phyloP scores from a whole-genome alignment of 495 filamentous ascomycete species.

The Neurospora sp. region DNA sequence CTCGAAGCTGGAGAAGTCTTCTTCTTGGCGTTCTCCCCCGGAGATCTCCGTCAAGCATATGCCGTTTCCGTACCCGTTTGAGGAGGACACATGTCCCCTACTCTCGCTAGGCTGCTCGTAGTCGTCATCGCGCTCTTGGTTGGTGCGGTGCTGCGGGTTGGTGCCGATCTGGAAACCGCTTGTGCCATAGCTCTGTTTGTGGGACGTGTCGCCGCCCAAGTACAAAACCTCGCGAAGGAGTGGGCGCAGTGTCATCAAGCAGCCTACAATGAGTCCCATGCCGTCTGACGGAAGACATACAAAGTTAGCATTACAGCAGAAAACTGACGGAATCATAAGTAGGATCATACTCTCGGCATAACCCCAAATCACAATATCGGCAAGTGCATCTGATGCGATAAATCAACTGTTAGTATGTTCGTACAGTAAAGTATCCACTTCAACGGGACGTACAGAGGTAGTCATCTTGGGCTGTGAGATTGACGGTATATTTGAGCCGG shows the following conservation, averaged over 20 bases:
- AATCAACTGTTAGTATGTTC: neutral
- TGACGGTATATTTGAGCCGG: neutral
- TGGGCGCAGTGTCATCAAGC: neutral
- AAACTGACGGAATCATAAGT: neutral
- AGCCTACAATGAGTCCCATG: neutral
- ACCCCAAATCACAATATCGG: neutral
- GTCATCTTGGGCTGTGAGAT: neutral
- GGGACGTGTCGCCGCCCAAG: neutral
- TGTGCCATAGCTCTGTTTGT: neutral
- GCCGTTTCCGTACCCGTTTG: neutral
- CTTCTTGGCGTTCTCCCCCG: neutral
- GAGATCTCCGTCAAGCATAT: neutral
- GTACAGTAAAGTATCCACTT: neutral
- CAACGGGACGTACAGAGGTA: neutral
- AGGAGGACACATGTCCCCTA: neutral
- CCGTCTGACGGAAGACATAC: neutral
- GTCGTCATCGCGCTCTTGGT: neutral
- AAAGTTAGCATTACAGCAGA: neutral
- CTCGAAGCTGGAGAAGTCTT: neutral
- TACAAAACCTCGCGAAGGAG: neutral
- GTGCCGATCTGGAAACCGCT: neutral
- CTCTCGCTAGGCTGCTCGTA: neutral
- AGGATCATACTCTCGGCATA: neutral
- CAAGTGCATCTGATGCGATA: neutral
- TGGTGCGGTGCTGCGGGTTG: neutral